Evolutionary conservation across 495 filamentous ascomycete genomes (phyloP).

Genomic region (Penicillium turbatum): DNA sequence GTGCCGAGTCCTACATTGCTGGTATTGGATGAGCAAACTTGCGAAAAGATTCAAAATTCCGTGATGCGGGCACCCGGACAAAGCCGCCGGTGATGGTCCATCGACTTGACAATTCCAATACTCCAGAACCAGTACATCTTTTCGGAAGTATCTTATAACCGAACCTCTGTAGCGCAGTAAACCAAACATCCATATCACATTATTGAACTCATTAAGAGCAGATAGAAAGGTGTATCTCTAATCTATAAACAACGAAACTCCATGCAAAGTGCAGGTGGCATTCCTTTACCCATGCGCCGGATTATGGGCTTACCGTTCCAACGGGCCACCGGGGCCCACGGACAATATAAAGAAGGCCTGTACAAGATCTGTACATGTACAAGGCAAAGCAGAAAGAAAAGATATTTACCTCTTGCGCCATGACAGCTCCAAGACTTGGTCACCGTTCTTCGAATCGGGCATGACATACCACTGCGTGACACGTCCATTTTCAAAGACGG

Average conservation of each 20-base stretch:
- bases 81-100: no score
- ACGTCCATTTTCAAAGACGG: conserved; percentile 26
- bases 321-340: not conserved
- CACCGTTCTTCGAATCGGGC: conserved; percentile 32
- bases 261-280: conserved; percentile 15
- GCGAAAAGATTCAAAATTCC: no score
- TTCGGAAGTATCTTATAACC: no score
- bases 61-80: no score
- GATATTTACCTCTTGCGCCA: conserved; percentile 34
- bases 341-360: conserved; percentile 4
- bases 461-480: conserved; percentile 42
- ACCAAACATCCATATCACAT: conserved; percentile 19
- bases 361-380: conserved; percentile 11
- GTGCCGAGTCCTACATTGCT: no score
- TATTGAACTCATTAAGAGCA: conserved; percentile 17
- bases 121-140: no score
- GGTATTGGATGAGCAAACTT: no score
- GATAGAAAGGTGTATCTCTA: conserved; percentile 20
- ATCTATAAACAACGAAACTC: conserved; percentile 28
- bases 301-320: conserved; percentile 10
- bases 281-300: conserved; percentile 19
- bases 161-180: not conserved
- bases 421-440: conserved; percentile 38
- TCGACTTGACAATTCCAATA: no score
- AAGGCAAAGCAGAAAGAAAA: conserved; percentile 1